These are phyloP conservation scores for Geum urbanum DNA, from an alignment of 306 rosid genomes.

Conservation along the genomic window DNA sequence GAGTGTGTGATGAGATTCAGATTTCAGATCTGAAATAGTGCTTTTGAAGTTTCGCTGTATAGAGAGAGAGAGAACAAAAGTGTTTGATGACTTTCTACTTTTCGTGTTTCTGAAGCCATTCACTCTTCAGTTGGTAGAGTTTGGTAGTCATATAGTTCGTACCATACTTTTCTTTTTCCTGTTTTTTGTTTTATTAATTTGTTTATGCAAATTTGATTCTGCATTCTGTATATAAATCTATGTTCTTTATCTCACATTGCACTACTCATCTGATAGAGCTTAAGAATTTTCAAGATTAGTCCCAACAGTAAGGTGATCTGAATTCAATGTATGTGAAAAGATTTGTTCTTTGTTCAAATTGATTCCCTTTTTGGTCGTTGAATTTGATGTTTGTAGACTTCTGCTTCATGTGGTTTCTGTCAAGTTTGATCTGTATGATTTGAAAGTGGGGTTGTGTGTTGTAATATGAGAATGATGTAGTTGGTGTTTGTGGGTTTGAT, in stretches of 20 bases:
- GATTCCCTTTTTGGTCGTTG: neutral
- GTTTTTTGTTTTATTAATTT: neutral
- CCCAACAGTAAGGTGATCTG: slow-evolving; percentile 17
- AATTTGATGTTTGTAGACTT: neutral
- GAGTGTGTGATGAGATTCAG: slow-evolving; percentile 23
- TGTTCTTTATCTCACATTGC: slow-evolving; percentile 4
- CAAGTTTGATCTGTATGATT: neutral
- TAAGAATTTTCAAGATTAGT: slow-evolving; percentile 6
- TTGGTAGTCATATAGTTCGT: slow-evolving; percentile 17
- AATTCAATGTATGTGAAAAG: neutral
- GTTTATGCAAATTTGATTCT: neutral
- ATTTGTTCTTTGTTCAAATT: neutral
- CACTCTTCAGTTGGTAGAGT: slow-evolving; percentile 27
- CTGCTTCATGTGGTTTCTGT: neutral
- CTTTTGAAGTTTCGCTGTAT: slow-evolving; percentile 1
- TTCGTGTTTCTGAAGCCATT: slow-evolving; percentile 30
- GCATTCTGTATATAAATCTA: slow-evolving; percentile 22
- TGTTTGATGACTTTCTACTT: slow-evolving; percentile 26
- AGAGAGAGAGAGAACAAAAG: no score
- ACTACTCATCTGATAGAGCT: slow-evolving; percentile 7
- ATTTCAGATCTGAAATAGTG: slow-evolving; percentile 35
- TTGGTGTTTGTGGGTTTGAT: neutral
- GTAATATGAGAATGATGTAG: neutral
- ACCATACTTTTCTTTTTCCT: neutral
- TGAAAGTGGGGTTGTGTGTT: neutral